phyloP scores from a whole-genome alignment of 2,329 filamentous ascomycete species.

The Raffaelea arxii region DNA sequence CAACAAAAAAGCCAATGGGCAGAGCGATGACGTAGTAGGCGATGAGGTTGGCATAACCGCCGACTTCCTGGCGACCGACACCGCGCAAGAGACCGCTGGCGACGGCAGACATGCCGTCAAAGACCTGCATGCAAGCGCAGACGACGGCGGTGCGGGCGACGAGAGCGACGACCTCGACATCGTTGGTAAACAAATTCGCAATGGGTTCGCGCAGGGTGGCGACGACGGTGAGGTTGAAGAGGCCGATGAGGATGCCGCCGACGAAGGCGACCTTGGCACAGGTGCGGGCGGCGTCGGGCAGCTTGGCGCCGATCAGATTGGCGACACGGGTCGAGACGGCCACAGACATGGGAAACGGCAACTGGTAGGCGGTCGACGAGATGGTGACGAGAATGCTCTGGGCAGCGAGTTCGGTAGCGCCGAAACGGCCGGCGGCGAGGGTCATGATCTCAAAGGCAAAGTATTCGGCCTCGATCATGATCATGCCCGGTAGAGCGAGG shows the following conservation, averaged over 20 bases:
- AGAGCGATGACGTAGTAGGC: constrained; percentile 82
- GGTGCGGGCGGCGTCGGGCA: constrained; percentile 70
- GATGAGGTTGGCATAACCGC: constrained; percentile 78
- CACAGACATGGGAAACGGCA: constrained; percentile 86
- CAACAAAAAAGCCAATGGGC: constrained; percentile 70
- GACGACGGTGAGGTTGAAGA: constrained; percentile 68
- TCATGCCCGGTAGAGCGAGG: constrained; percentile 76
- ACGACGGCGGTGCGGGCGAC: constrained; percentile 66
- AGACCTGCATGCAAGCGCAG: constrained; percentile 81
- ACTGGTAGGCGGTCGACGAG: constrained; percentile 73
- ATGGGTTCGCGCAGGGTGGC: constrained; percentile 61
- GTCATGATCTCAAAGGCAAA: constrained; percentile 89
- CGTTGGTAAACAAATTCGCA: constrained; percentile 68
- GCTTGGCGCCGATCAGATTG: constrained; percentile 80
- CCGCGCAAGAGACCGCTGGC: constrained; percentile 81
- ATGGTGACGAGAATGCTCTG: constrained; percentile 78
- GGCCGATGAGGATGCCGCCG: constrained; percentile 58
- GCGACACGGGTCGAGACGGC: constrained; percentile 82
- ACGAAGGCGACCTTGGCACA: constrained; percentile 67
- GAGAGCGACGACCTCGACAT: constrained; percentile 57
- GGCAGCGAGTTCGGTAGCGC: constrained; percentile 70
- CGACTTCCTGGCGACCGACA: constrained; percentile 79
- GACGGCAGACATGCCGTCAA: constrained; percentile 69
- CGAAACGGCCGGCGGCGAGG: constrained; percentile 70
- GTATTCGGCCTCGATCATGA: constrained; percentile 93